Percentiles rank a stretch among this genome's conserved stretches.
Evolutionary conservation across 2,329 filamentous ascomycete genomes (phyloP).

Genomic region (Paecilomyces sp.): DNA sequence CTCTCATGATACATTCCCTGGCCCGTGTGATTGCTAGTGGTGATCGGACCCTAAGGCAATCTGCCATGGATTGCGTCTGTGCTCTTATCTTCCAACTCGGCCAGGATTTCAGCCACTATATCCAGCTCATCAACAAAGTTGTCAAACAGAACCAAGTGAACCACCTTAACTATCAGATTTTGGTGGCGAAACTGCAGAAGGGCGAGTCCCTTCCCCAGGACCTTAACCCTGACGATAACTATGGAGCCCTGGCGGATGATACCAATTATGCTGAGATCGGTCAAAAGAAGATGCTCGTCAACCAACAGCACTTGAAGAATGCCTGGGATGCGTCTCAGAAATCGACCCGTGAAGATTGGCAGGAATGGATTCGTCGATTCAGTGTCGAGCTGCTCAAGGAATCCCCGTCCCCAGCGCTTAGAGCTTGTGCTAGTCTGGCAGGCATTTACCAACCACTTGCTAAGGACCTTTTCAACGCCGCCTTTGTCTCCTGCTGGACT

Average conservation of each 20-base stretch:
- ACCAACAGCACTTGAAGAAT: slow-evolving; percentile 91
- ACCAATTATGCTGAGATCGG: slow-evolving; percentile 73
- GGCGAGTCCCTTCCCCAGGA: slow-evolving; percentile 94
- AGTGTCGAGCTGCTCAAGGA: slow-evolving; percentile 92
- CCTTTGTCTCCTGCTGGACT: slow-evolving; percentile 98
- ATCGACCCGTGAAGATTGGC: slow-evolving; percentile 97
- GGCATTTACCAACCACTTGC: slow-evolving; percentile 88
- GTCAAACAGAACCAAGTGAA: slow-evolving; percentile 72
- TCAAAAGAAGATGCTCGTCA: slow-evolving; percentile 92
- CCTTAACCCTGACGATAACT: slow-evolving; percentile 76
- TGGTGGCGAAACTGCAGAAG: slow-evolving; percentile 88
- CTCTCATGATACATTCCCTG: slow-evolving; percentile 91
- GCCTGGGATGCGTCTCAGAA: slow-evolving; percentile 97
- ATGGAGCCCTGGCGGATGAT: slow-evolving; percentile 72
- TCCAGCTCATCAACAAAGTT: slow-evolving; percentile 84
- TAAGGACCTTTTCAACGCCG: slow-evolving; percentile 93
- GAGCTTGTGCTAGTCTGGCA: slow-evolving; percentile 85
- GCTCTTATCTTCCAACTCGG: slow-evolving; percentile 93
- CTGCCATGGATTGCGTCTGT: slow-evolving; percentile 88
- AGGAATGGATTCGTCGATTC: slow-evolving; percentile 96
- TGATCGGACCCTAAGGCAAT: slow-evolving; percentile 66
- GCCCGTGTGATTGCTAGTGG: slow-evolving; percentile 69
- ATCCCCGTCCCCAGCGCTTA: slow-evolving; percentile 88
- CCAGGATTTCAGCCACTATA: slow-evolving; percentile 90
- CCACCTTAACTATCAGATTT: slow-evolving; percentile 84